Conservation (phyloP, 1,284 basidiomycete genomes). For the Tylopilus sp. region DNA sequence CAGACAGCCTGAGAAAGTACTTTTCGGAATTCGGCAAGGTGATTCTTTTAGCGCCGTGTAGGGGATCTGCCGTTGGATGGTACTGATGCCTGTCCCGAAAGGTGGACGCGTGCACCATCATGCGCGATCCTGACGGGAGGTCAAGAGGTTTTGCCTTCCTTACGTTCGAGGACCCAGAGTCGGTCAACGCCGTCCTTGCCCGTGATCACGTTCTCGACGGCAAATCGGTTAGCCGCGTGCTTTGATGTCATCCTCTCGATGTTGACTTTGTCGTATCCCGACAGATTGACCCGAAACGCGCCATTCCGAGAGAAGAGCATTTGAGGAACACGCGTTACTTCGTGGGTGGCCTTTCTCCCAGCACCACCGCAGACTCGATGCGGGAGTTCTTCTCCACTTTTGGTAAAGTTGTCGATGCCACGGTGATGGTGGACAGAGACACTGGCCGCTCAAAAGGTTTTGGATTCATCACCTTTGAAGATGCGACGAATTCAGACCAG, state of each 20-base stretch:
- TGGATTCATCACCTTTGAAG: constrained; percentile 90
- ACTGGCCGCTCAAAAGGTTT: constrained; percentile 90
- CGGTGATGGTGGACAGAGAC: constrained; percentile 92
- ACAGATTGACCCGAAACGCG: constrained; percentile 94
- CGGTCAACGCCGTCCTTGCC: constrained; percentile 80
- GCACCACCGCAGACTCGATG: constrained; percentile 80
- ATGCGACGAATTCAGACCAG: constrained; percentile 66
- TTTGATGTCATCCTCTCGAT: constrained; percentile 23
- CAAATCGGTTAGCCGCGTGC: constrained; percentile 62
- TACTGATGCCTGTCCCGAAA: constrained; percentile 30
- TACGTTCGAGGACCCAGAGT: constrained; percentile 82
- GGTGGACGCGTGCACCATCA: constrained; percentile 91
- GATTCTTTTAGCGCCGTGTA: constrained; percentile 17
- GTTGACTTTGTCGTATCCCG: constrained; percentile 4
- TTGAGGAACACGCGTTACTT: constrained; percentile 83
- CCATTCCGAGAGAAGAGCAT: constrained; percentile 87
- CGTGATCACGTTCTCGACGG: constrained; percentile 87
- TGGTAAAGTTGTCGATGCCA: constrained; percentile 85
- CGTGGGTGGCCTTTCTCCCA: constrained; percentile 79
- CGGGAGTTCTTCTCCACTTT: constrained; percentile 72
- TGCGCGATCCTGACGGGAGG: constrained; percentile 88
- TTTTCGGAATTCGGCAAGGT: constrained; percentile 73
- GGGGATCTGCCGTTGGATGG: background rate
- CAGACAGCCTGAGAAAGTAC: constrained; percentile 69
- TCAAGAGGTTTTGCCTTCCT: constrained; percentile 95